phyloP scores from a whole-genome alignment of 495 filamentous ascomycete genomes.

The Penicillium goetzii region DNA sequence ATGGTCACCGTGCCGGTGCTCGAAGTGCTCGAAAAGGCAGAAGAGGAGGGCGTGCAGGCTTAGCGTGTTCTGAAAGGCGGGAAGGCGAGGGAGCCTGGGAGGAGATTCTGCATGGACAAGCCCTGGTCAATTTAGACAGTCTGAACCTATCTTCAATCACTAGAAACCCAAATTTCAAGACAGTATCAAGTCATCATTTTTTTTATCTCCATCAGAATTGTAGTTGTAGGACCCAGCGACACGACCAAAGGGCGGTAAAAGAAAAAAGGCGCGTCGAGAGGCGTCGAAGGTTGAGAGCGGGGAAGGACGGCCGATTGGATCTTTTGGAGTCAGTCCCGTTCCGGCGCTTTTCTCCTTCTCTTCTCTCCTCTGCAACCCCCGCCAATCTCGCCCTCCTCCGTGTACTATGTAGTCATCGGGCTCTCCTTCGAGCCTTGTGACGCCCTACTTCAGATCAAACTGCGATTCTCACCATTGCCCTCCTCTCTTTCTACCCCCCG shows the following conservation, averaged over 20 bases:
- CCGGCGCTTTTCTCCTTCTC: constrained; percentile 42
- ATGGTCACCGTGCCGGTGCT: constrained; percentile 18
- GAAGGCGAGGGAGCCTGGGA: constrained; percentile 7
- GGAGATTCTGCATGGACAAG: constrained; percentile 6
- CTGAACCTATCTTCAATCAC: background rate
- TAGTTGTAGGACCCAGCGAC: constrained; percentile 9
- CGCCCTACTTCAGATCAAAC: constrained; percentile 34
- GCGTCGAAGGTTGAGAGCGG: constrained; percentile 36
- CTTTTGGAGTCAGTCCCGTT: constrained; percentile 42
- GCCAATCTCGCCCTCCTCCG: constrained; percentile 32
- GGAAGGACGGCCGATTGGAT: constrained; percentile 40
- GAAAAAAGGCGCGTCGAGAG: constrained; percentile 4
- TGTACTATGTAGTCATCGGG: constrained; percentile 54
- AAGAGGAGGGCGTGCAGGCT: constrained; percentile 7
- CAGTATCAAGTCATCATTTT: background rate
- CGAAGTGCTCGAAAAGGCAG: background rate
- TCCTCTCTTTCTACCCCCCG: constrained; percentile 22
- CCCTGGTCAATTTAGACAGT: background rate
- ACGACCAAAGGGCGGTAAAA: constrained; percentile 21
- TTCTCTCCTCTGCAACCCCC: constrained; percentile 38
- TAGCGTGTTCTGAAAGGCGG: constrained; percentile 9
- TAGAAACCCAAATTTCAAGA: background rate
- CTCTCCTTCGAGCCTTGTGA: constrained; percentile 44
- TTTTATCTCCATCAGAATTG: background rate
- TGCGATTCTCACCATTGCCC: constrained; percentile 35